phyloP scores from a whole-genome alignment of 805 yeast genomes.

The Candida ulmi region DNA sequence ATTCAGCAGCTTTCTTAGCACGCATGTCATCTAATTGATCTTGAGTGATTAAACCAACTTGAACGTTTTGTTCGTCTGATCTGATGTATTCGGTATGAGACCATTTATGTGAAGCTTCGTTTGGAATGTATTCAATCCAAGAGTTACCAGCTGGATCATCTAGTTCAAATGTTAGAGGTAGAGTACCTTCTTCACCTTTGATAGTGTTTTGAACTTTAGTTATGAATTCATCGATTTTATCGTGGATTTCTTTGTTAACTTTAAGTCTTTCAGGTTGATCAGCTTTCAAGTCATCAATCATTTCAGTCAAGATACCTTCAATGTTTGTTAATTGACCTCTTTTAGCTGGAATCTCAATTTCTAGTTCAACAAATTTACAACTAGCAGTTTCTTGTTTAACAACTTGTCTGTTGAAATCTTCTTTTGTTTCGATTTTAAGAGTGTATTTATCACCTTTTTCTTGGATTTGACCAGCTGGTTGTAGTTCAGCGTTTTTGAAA shows the following conservation, averaged over 20 bases:
- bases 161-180: conserved; percentile 72
- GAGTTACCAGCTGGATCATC: conserved; percentile 98
- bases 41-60: conserved; percentile 69
- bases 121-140: conserved; percentile 87
- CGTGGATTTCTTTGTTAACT: conserved; percentile 67
- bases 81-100: conserved; percentile 75
- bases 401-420: conserved; percentile 84
- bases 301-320: conserved; percentile 83
- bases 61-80: conserved; percentile 82
- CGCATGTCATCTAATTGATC: conserved; percentile 42
- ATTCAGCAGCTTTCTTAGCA: conserved; percentile 17
- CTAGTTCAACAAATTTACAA: conserved; percentile 76
- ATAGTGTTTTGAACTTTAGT: conserved; percentile 52
- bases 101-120: conserved; percentile 89
- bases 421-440: conserved; percentile 57
- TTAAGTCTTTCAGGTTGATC: conserved; percentile 81
- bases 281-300: conserved; percentile 69
- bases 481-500: conserved; percentile 85
- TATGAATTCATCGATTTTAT: conserved; percentile 69
- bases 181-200: conserved; percentile 57
- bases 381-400: conserved; percentile 85
- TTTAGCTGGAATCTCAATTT: conserved; percentile 92
- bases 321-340: conserved; percentile 89
- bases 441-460: conserved; percentile 78
- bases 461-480: conserved; percentile 91